Percentiles rank a stretch among this genome's conserved stretches.
phyloP scores from a whole-genome alignment of 495 filamentous ascomycete genomes.

The Choiromyces venosus region DNA sequence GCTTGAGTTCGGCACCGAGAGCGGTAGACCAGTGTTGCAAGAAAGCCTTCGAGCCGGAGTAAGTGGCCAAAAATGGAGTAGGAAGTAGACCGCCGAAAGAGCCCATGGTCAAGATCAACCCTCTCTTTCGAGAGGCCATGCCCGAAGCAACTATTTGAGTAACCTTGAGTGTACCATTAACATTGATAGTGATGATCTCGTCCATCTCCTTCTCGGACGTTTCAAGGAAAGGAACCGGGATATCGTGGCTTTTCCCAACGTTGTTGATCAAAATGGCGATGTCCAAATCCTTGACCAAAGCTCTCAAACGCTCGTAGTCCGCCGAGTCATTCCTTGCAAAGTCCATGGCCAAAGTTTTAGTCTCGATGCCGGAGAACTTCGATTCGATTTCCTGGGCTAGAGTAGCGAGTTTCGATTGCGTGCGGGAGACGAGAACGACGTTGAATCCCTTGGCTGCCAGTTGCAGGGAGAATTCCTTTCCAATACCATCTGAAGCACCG shows the following conservation, averaged over 20 bases:
- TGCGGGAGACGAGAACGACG: conserved; percentile 86
- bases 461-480: conserved; percentile 91
- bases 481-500: conserved; percentile 92
- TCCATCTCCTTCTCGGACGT: conserved; percentile 72
- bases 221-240: conserved; percentile 80
- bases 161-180: conserved; percentile 75
- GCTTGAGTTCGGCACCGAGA: conserved; percentile 73
- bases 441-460: conserved; percentile 90
- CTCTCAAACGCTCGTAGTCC: conserved; percentile 68
- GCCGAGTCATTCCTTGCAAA: conserved; percentile 68
- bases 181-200: conserved; percentile 92
- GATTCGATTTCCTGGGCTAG: conserved; percentile 69
- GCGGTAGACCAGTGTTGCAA: conserved; percentile 92
- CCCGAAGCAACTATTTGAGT: conserved; percentile 79
- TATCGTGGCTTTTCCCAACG: conserved; percentile 86
- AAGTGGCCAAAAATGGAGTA: conserved; percentile 88
- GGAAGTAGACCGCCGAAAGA: conserved; percentile 87
- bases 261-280: conserved; percentile 93
- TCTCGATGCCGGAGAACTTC: conserved; percentile 58
- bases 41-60: conserved; percentile 97
- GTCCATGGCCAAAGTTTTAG: conserved; percentile 81
- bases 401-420: conserved; percentile 74
- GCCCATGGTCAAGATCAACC: conserved; percentile 94
- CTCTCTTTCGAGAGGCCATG: conserved; percentile 74
- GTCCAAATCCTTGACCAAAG: conserved; percentile 65